Evolutionary conservation across 768 basidiomycete genomes (phyloP).

Genomic region (Panus rudis): DNA sequence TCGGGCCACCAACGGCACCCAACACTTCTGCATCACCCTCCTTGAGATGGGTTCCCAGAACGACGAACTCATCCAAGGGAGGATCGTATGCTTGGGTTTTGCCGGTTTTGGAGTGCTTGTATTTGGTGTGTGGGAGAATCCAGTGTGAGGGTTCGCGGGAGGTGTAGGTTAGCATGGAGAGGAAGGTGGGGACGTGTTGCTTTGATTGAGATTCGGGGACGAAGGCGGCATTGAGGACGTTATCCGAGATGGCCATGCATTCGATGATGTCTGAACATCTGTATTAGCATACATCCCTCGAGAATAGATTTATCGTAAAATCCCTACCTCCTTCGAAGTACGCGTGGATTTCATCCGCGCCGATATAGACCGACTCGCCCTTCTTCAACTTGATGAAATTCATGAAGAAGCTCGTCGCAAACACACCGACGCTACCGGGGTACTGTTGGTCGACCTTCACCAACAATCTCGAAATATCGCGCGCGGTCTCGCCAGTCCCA

Average conservation of each 20-base stretch:
- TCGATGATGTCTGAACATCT: slow-evolving; percentile 53
- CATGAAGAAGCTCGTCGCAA: slow-evolving; percentile 43
- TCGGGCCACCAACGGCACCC: slow-evolving; percentile 14
- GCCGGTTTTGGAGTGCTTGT: slow-evolving; percentile 9
- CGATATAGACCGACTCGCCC: slow-evolving; percentile 49
- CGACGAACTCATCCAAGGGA: slow-evolving; percentile 23
- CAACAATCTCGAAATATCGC: slow-evolving; percentile 29
- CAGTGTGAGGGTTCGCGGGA: slow-evolving; percentile 19
- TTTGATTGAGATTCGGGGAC: slow-evolving; percentile 10
- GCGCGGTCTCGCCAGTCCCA: slow-evolving; percentile 15
- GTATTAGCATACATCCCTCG: not conserved
- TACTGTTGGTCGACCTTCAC: slow-evolving; percentile 40
- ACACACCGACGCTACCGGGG: slow-evolving; percentile 46
- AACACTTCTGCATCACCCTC: not conserved
- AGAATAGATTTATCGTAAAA: slow-evolving; percentile 2
- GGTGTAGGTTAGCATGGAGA: slow-evolving; percentile 21
- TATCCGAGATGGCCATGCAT: slow-evolving; percentile 53
- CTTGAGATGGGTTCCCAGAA: slow-evolving; percentile 18
- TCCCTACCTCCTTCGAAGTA: slow-evolving; percentile 50
- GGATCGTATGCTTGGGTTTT: slow-evolving; percentile 19
- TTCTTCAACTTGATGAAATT: slow-evolving; percentile 43
- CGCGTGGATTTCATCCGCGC: slow-evolving; percentile 51
- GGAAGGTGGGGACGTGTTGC: slow-evolving; percentile 15
- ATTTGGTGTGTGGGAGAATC: slow-evolving; percentile 12
- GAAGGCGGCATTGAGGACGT: slow-evolving; percentile 52